phyloP scores from a whole-genome alignment of 2,329 filamentous ascomycete species.

The Fusarium nelsonii region DNA sequence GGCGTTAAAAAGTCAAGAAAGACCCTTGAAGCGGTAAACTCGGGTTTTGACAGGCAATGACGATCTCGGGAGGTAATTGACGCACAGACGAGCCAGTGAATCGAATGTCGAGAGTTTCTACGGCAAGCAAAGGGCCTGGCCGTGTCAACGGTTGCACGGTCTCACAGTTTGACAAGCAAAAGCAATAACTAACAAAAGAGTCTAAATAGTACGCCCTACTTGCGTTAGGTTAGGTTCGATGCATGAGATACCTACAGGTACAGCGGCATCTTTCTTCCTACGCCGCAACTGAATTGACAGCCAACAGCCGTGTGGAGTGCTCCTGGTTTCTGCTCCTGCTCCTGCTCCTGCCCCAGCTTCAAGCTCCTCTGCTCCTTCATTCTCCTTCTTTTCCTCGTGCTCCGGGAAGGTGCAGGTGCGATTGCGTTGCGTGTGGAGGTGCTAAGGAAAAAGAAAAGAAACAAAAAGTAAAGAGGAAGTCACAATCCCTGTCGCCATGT shows the following conservation, averaged over 20 bases:
- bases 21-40: slow-evolving; percentile 23
- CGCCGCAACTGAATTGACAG: slow-evolving; percentile 37
- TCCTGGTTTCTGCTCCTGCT: too few relatives aligned
- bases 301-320: slow-evolving; percentile 26
- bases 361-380: neutral
- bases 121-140: neutral
- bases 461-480: slow-evolving; percentile 33
- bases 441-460: slow-evolving; percentile 36
- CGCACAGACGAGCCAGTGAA: slow-evolving; percentile 32
- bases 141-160: slow-evolving; percentile 26
- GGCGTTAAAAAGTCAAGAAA: slow-evolving; percentile 5
- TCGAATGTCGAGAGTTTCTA: neutral
- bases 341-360: neutral
- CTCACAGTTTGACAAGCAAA: slow-evolving; percentile 15
- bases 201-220: neutral
- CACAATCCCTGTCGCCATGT: slow-evolving; percentile 29
- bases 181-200: slow-evolving; percentile 13
- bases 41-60: neutral
- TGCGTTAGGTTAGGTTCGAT: neutral
- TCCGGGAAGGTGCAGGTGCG: neutral
- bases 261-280: slow-evolving; percentile 18
- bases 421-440: slow-evolving; percentile 18
- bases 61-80: neutral
- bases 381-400: neutral
- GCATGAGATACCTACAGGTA: slow-evolving; percentile 12